Evolutionary conservation across 257 asterid species (phyloP), one percentile per base, ranked within the genome.

Genomic region (Fraxinus pennsylvanica): DNA sequence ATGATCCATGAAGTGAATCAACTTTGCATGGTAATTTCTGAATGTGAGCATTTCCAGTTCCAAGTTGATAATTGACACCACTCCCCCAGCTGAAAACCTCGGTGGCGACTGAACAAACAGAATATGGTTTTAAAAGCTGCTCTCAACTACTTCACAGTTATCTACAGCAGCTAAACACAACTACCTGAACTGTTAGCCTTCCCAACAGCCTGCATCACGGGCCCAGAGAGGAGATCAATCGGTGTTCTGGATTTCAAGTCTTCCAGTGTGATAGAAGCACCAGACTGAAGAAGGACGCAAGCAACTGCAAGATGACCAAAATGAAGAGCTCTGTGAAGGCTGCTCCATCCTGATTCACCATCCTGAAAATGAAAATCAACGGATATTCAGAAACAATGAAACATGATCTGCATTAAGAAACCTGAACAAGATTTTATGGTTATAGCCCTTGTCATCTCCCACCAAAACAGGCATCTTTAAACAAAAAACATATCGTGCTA

Each of bases 31-130:
- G 99, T 81, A 96, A 84, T 74, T 94, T 96, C 86, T 96, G 99
- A 75, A 96, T 88, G 85, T 96, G 98, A 4, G 93, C 96, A 79
- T 96, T 96, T 81, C 99, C 99, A 74, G 99, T 96, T 81, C 99
- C 99, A 78, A 96, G 92, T 81, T 96, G 99, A 87, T 92, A 96
- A 84, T 96, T 96, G 81, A 91, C 98, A 87, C 99, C 99, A 84
- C 98, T 96, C 22, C 99, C 99, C 99, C 99, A 96, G 82, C 99
- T 96, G 79, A 87, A 93, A 76, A 96, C 96, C 90, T 96, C 99
- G 0, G 97, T 93, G 38, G 92, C 87, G 41, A 88, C 97, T 90
- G 87, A 78, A 86, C 74, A 78, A 30, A 76, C 29, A 57, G 68
- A 33, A 74, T 32, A 32, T 27, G 72, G 81, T 72, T 78, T 57